Evolutionary conservation across 345 rosid species (phyloP), one percentile per base, ranked within the genome.

Genomic region (Linum tenue): DNA sequence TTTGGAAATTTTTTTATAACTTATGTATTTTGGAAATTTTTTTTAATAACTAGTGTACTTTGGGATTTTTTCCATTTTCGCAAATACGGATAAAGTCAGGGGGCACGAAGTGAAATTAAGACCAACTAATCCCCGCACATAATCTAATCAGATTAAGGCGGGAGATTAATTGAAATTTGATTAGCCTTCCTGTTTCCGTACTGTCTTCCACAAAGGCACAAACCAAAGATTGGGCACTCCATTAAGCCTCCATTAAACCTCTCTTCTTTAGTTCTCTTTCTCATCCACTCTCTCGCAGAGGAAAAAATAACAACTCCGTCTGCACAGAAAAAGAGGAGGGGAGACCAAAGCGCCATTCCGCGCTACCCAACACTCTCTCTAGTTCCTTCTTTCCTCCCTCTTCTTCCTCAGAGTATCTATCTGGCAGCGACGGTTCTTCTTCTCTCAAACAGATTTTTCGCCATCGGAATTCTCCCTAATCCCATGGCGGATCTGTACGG

Each of bases 401-500:
- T 11, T 15, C 53, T 48, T 48, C 53, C 14, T 12, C 53, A 48
- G 12, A 43, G 50, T 5, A 43, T 9, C 11, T 48, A 48, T 48
- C 53, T 48, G 53, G 9, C 53, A 48, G 53, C 53, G 7, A 3
- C 53, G 53, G 53, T 48, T 48, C 14, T 48, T 48, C 53, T 48
- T 15, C 53, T 48, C 53, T 15, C 31, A 22, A 22, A 22, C 31
- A 22, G 31, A 22, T 22, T 22, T 22, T 22, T 22, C 31, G 31
- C 31, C 31, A 22, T 22, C 31, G 31, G 31, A 22, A 22, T 48
- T 22, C 31, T 22, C 31, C 53, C 14, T 12, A 11, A 7, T 43
- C 55, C 55, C 57, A 82, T 84, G 89, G 89, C 83, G 75, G 77
- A 84, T 82, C 83, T 82, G 72, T 81, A 84, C 76, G 84, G 80